These are phyloP conservation scores for Neophaeococcomyces aloes DNA, from an alignment of 2,329 filamentous ascomycete genomes.

Conservation along the genomic window DNA sequence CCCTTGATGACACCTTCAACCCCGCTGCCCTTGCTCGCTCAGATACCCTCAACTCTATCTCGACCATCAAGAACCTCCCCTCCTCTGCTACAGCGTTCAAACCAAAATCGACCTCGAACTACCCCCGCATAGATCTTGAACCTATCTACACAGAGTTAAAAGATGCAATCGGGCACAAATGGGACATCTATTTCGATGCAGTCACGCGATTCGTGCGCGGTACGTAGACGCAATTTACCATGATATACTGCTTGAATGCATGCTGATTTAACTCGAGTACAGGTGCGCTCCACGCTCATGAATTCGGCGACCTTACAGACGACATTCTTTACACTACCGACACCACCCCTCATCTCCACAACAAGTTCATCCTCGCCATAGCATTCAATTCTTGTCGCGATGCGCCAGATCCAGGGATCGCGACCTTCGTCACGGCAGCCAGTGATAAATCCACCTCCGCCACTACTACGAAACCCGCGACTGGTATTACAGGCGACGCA, in stretches of 20 bases:
- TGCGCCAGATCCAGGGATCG: conserved; percentile 51
- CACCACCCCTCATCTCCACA: conserved; percentile 49
- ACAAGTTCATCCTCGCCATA: conserved; percentile 49
- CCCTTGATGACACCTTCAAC: conserved; percentile 25
- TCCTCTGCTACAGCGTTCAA: conserved; percentile 27
- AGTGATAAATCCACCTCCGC: conserved; percentile 40
- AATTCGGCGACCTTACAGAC: conserved; percentile 47
- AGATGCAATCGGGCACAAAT: conserved; percentile 47
- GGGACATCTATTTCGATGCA: conserved; percentile 50
- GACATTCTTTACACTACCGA: conserved; percentile 44
- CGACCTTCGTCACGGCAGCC: conserved; percentile 50
- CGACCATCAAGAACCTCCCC: conserved; percentile 11
- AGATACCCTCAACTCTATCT: conserved; percentile 18
- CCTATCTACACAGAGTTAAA: conserved; percentile 53
- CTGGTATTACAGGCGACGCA: conserved; percentile 42
- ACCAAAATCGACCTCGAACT: conserved; percentile 41
- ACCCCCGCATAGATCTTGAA: conserved; percentile 53
- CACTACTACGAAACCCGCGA: conserved; percentile 38
- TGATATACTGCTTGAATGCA: not conserved
- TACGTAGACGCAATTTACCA: too few species aligned
- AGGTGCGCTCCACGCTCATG: conserved; percentile 52
- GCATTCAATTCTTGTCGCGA: conserved; percentile 51
- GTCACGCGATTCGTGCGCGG: conserved; percentile 49
- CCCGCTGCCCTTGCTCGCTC: conserved; percentile 24
- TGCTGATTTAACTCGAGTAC: conserved; percentile 11